A percentile compares a stretch with the other conserved stretches of the same genome.
These are phyloP conservation scores for Dactylellina drechsleri DNA, from an alignment of 2,329 filamentous ascomycete genomes.

Conservation along the genomic window DNA sequence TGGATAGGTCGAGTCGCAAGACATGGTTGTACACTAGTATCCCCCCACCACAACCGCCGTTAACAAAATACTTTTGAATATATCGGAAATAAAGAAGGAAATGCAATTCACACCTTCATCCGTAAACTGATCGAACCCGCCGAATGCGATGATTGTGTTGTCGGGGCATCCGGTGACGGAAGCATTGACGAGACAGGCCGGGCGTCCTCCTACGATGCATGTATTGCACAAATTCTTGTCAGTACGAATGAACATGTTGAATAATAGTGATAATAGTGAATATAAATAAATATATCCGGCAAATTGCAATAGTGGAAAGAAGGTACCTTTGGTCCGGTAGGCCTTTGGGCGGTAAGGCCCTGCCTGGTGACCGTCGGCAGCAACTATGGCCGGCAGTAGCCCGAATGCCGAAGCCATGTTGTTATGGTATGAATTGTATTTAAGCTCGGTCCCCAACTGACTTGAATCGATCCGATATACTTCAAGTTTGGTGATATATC, in stretches of 20 bases:
- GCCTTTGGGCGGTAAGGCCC: conserved; percentile 37
- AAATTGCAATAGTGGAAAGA: background rate
- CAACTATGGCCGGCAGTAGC: conserved; percentile 4
- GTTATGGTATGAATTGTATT: background rate
- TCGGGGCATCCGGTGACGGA: conserved; percentile 99
- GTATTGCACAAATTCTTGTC: conserved; percentile 9
- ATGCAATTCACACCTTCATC: conserved; percentile 74
- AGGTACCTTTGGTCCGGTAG: conserved; percentile 42
- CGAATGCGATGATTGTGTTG: conserved; percentile 97
- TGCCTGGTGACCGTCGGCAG: conserved; percentile 2
- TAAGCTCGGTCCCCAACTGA: too few species aligned
- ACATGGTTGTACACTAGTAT: conserved; percentile 90
- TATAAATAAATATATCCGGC: too few species aligned
- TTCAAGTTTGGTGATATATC: too few species aligned
- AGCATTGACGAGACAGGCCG: conserved; percentile 95
- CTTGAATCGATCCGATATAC: background rate
- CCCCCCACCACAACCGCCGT: background rate
- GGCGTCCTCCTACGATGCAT: conserved; percentile 65
- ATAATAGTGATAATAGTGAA: too few species aligned
- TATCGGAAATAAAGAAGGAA: conserved; percentile 14
- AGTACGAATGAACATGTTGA: background rate
- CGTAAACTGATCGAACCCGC: conserved; percentile 97
- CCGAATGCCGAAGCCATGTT: conserved; percentile 25
- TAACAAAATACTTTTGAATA: conserved; percentile 9
- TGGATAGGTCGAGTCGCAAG: conserved; percentile 83